Conservation (phyloP, 768 basidiomycete genomes). For the Panaeolus papilionaceus region DNA sequence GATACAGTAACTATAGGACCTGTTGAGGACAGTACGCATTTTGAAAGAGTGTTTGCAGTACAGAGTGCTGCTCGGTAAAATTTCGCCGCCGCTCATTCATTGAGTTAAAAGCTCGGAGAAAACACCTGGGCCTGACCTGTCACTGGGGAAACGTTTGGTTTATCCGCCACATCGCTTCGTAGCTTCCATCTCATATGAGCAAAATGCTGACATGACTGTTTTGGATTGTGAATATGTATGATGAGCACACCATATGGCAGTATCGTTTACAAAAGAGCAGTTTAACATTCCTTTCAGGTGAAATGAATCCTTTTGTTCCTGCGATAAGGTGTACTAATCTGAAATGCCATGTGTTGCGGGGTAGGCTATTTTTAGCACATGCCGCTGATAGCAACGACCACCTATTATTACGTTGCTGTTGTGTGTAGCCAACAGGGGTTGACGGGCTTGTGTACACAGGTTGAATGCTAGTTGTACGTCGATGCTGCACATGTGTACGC, state of each 20-base stretch:
- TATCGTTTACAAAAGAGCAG: neutral
- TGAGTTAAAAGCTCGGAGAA: neutral
- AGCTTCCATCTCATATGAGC: neutral
- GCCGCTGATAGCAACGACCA: neutral
- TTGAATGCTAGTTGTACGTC: neutral
- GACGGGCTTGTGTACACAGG: neutral
- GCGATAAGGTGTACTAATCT: neutral
- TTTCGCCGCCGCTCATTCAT: neutral
- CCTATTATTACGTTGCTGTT: neutral
- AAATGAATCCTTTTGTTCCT: neutral
- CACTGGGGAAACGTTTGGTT: neutral
- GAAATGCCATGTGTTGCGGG: conserved; percentile 3
- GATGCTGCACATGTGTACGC: too few species aligned
- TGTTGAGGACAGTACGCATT: too few species aligned
- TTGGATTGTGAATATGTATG: neutral
- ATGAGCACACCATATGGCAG: neutral
- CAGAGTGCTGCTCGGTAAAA: neutral
- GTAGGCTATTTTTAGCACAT: neutral
- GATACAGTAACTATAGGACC: too few species aligned
- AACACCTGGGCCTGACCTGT: neutral
- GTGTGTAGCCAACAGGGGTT: neutral
- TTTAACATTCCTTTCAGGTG: neutral
- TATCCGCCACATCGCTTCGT: neutral
- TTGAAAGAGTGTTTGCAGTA: too few species aligned
- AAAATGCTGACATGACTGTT: neutral